Evolutionary conservation across 306 rosid species (phyloP), one percentile per base, ranked within the genome.

Genomic region (Aeschynomene evenia): DNA sequence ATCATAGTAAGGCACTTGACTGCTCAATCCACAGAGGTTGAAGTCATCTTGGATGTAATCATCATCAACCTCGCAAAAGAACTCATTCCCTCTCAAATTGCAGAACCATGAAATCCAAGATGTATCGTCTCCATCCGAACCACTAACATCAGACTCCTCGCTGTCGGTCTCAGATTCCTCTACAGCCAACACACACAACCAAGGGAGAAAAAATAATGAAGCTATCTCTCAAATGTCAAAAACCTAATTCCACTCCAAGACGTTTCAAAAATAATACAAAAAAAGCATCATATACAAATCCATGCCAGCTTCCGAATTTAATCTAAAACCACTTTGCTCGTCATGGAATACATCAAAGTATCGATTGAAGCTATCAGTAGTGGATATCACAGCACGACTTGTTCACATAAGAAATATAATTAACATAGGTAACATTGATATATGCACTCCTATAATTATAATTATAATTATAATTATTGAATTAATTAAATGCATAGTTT

Each of bases 81-180:
- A 93, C 37, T 93, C 98, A 66, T 93, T 93, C 70, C 98, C 98
- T 36, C 98, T 85, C 85, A 93, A 74, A 88, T 93, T 93, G 86
- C 98, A 93, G 83, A 90, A 93, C 98, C 98, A 90, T 14, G 98
- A 88, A 76, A 93, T 93, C 98, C 97, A 93, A 39, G 98, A 90
- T 1, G 98, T 93, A 80, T 93, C 98, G 34, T 90, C 97, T 42
- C 97, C 98, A 14, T 93, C 97, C 15, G 97, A 93, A 69, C 98
- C 98, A 74, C 98, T 90, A 59, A 93, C 98, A 77, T 93, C 98
- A 6, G 98, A 93, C 80, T 90, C 98, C 79, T 90, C 96, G 23
- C 96, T 90, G 71, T 93, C 97, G 4, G 98, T 86, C 78, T 93
- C 98, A 76, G 96, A 93, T 84, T 90, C 98, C 84, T 86, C 98